Evolutionary conservation across 805 yeast genomes (phyloP).

Genomic region (Schwanniomyces occidentalis): DNA sequence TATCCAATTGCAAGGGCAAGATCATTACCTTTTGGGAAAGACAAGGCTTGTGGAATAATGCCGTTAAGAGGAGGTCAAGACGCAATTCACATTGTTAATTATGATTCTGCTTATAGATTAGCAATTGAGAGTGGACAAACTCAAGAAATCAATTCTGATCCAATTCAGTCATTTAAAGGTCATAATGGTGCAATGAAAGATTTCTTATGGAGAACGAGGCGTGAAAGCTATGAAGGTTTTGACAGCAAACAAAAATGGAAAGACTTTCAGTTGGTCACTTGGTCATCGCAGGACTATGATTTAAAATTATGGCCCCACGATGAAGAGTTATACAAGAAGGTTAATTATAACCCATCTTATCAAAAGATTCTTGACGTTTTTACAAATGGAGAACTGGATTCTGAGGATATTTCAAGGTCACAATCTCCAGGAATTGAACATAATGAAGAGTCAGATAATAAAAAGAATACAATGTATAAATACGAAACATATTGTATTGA

Average conservation of each 20-base stretch:
- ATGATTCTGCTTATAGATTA: constrained; percentile 33
- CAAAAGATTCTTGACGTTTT: constrained; percentile 21
- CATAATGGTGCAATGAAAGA: constrained; percentile 86
- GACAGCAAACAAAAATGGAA: constrained; percentile 58
- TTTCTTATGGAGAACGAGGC: constrained; percentile 75
- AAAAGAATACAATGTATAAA: constrained; percentile 10
- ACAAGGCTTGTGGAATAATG: constrained; percentile 76
- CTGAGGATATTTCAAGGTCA: constrained; percentile 7
- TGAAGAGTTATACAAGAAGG: constrained; percentile 34
- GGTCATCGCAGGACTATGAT: constrained; percentile 85
- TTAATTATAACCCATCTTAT: constrained; percentile 39
- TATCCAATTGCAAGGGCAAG: constrained; percentile 91
- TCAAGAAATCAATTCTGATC: constrained; percentile 20
- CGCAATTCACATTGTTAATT: constrained; percentile 55
- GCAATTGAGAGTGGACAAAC: constrained; percentile 27
- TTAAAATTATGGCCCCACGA: constrained; percentile 74
- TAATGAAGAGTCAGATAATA: constrained; percentile 2
- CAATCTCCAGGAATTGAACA: background rate
- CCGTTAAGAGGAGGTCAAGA: constrained; percentile 87
- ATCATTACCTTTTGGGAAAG: constrained; percentile 81
- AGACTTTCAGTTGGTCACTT: constrained; percentile 88
- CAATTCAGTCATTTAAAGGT: constrained; percentile 64
- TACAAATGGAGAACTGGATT: constrained; percentile 14
- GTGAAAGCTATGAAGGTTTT: constrained; percentile 45
- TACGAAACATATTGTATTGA: constrained; percentile 38